Evolutionary conservation across 202 grass and related monocot species (phyloP).

Genomic region (Digitaria exilis): DNA sequence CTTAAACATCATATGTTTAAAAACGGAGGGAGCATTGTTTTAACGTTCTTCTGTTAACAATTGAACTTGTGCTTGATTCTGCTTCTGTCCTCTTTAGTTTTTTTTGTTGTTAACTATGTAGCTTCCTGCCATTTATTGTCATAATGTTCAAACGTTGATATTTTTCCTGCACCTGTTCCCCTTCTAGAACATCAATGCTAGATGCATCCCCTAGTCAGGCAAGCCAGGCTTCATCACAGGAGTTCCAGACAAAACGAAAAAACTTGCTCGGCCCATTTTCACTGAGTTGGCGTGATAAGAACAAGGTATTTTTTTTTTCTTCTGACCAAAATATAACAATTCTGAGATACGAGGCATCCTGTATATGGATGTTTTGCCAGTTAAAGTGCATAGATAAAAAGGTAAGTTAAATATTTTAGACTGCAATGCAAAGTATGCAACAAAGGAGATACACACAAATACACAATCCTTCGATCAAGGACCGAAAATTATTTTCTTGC

Average conservation of each 20-base stretch:
- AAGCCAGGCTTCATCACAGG: constrained; percentile 60
- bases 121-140: constrained; percentile 15
- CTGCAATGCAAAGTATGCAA: not conserved
- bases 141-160: constrained; percentile 26
- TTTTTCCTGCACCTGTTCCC: constrained; percentile 37
- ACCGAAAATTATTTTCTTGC: not conserved
- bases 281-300: constrained; percentile 90
- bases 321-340: constrained; percentile 6
- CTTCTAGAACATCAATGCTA: constrained; percentile 58
- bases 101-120: constrained; percentile 15
- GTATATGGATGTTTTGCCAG: not conserved
- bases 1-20: not conserved
- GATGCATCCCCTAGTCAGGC: constrained; percentile 40
- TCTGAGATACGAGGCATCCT: not conserved
- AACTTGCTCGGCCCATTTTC: constrained; percentile 78
- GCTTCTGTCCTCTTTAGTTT: not conserved
- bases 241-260: constrained; percentile 77
- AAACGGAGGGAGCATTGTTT: not conserved
- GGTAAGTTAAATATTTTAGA: not conserved
- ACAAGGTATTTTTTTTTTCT: constrained; percentile 67
- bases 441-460: not conserved
- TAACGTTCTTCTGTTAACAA: constrained; percentile 17
- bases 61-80: constrained; percentile 5
- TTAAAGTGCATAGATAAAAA: not conserved
- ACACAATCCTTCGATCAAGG: not conserved